phyloP scores from a whole-genome alignment of 1,284 basidiomycete genomes.

The Ustilago bromivora region DNA sequence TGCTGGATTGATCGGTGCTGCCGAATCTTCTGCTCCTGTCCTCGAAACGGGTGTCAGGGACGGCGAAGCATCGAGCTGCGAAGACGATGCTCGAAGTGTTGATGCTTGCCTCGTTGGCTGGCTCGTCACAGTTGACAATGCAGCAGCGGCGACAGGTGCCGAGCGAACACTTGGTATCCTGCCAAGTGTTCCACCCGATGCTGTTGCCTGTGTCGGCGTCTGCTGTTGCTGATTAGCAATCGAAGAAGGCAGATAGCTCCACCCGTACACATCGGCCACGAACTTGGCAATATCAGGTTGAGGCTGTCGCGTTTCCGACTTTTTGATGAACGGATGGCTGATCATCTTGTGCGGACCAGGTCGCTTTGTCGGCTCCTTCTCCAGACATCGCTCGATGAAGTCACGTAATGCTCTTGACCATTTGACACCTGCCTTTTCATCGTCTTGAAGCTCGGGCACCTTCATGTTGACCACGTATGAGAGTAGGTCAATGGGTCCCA shows the following conservation, averaged over 20 bases:
- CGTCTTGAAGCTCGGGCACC: slow-evolving; percentile 79
- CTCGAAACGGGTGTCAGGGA: slow-evolving; percentile 6
- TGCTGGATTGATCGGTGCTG: not conserved
- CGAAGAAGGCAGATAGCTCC: slow-evolving; percentile 71
- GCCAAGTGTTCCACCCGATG: slow-evolving; percentile 16
- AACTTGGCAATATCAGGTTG: slow-evolving; percentile 75
- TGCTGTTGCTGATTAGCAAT: slow-evolving; percentile 42
- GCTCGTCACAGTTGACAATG: slow-evolving; percentile 14
- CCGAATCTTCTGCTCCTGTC: not conserved
- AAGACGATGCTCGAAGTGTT: slow-evolving; percentile 4
- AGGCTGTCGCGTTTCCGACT: slow-evolving; percentile 80
- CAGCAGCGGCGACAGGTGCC: slow-evolving; percentile 39
- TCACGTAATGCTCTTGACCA: slow-evolving; percentile 92
- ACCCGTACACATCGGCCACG: slow-evolving; percentile 89
- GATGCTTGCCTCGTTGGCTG: slow-evolving; percentile 2
- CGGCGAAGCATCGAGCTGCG: slow-evolving; percentile 12
- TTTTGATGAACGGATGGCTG: slow-evolving; percentile 85
- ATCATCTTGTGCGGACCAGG: slow-evolving; percentile 89
- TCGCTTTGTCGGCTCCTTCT: slow-evolving; percentile 73
- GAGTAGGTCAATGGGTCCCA: slow-evolving; percentile 90
- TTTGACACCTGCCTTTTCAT: slow-evolving; percentile 72
- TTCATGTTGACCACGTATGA: slow-evolving; percentile 90
- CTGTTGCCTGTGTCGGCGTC: slow-evolving; percentile 43
- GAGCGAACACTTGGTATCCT: slow-evolving; percentile 49
- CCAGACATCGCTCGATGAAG: slow-evolving; percentile 88